These are phyloP conservation scores for Colletotrichum melonis DNA, from an alignment of 2,329 filamentous ascomycete genomes.

Conservation along the genomic window DNA sequence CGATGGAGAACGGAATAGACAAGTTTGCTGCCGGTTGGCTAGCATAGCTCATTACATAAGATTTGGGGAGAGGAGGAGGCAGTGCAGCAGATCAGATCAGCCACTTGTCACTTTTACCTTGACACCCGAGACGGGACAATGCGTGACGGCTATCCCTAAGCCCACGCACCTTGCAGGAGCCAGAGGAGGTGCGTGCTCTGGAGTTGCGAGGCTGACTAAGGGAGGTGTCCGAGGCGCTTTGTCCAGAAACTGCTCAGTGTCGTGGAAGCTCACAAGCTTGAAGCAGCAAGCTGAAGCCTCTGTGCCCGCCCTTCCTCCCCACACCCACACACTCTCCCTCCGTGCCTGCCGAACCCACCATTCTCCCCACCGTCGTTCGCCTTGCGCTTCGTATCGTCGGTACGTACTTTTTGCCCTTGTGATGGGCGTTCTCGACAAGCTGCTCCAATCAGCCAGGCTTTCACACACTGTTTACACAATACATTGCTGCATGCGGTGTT, in stretches of 20 bases:
- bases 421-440: background rate
- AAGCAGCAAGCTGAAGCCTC: background rate
- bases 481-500: background rate
- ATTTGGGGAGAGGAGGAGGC: no score
- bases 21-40: background rate
- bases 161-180: no score
- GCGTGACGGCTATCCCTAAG: no score
- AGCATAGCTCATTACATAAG: background rate
- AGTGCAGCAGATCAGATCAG: no score
- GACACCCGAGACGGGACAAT: no score
- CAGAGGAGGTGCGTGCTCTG: no score
- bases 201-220: background rate
- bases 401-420: background rate
- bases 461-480: background rate
- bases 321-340: background rate
- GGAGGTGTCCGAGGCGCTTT: background rate
- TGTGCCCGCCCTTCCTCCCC: background rate
- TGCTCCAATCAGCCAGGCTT: background rate
- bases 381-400: slow-evolving; percentile 7
- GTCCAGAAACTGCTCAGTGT: background rate
- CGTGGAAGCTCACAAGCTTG: background rate
- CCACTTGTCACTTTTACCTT: no score
- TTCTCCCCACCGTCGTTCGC: slow-evolving; percentile 1
- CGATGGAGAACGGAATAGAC: background rate
- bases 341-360: background rate